Conservation (phyloP, 2,329 filamentous ascomycete genomes). For the Stemphylium vesicarium region DNA sequence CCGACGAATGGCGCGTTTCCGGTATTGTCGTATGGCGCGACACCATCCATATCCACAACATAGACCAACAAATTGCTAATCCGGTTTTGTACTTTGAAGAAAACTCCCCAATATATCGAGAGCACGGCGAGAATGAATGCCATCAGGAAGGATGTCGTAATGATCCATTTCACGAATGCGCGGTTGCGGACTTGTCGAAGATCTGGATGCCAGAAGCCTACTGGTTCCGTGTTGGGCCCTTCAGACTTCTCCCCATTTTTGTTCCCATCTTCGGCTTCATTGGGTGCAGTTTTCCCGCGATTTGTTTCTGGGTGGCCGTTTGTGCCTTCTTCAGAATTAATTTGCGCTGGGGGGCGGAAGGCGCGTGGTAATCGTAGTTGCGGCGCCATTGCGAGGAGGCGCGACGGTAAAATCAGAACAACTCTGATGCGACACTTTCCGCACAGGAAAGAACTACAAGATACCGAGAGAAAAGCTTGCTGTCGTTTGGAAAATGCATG, state of each 20-base stretch:
- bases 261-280: slow-evolving; percentile 15
- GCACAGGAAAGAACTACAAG: not conserved
- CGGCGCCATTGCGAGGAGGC: not conserved
- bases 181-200: slow-evolving; percentile 49
- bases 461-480: slow-evolving; percentile 4
- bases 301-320: slow-evolving; percentile 13
- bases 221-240: slow-evolving; percentile 40
- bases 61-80: slow-evolving; percentile 59
- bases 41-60: slow-evolving; percentile 69
- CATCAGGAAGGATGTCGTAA: slow-evolving; percentile 59
- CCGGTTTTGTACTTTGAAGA: slow-evolving; percentile 56
- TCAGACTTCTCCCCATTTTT: slow-evolving; percentile 3
- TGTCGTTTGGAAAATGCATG: slow-evolving; percentile 6
- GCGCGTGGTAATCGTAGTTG: slow-evolving; percentile 14
- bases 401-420: not conserved
- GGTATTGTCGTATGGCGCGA: slow-evolving; percentile 57
- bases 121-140: slow-evolving; percentile 63
- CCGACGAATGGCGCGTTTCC: slow-evolving; percentile 61
- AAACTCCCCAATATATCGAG: slow-evolving; percentile 67
- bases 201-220: slow-evolving; percentile 56
- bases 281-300: slow-evolving; percentile 10
- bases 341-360: slow-evolving; percentile 17
- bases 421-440: not conserved
- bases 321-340: slow-evolving; percentile 15
- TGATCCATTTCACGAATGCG: slow-evolving; percentile 50